Conservation (phyloP, 306 rosid genomes). For the Ormosia emarginata region DNA sequence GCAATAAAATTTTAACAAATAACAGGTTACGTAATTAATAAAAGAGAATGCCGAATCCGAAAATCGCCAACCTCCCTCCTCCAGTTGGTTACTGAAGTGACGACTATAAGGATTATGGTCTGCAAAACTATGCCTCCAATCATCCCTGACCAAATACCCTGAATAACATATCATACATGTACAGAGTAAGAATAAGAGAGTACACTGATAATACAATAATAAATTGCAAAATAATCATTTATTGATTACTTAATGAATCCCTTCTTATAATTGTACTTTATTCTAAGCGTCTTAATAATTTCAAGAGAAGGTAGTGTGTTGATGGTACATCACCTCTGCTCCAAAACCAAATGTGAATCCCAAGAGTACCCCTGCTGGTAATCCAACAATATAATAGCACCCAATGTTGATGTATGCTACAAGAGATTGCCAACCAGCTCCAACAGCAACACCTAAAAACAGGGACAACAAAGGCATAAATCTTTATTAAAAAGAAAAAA, state of each 20-base stretch:
- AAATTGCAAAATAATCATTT: background rate
- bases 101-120: constrained; percentile 50
- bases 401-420: constrained; percentile 79
- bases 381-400: constrained; percentile 66
- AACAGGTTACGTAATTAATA: background rate
- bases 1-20: background rate
- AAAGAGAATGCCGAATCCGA: background rate
- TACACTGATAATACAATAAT: background rate
- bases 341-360: constrained; percentile 62
- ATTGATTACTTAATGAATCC: background rate
- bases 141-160: constrained; percentile 89
- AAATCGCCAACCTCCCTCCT: constrained; percentile 51
- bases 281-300: background rate
- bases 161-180: background rate
- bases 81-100: constrained; percentile 66
- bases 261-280: background rate
- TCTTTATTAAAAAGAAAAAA: background rate
- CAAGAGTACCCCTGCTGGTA: constrained; percentile 72
- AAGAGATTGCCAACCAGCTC: constrained; percentile 86
- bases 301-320: background rate
- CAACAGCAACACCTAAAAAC: constrained; percentile 75
- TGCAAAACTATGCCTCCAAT: constrained; percentile 71
- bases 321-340: constrained; percentile 42
- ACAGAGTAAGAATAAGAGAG: background rate
- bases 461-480: background rate